Base-by-base conservation (phyloP, 352 stramenopile genomes). In the Pythium diclinum region DNA sequence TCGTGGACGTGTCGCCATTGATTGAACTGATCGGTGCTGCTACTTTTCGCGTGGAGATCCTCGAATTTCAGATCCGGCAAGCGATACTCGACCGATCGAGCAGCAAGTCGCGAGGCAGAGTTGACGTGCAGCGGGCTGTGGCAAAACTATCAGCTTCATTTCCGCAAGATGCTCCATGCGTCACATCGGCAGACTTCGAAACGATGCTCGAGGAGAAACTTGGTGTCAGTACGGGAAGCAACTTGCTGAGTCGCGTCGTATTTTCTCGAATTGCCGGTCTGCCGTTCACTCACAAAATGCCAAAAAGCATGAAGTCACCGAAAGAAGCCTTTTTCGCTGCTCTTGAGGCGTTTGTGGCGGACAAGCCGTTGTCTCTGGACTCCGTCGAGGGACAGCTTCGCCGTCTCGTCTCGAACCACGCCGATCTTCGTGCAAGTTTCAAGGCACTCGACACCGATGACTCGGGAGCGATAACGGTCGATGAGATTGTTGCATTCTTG, bases 41-140 rank as follows among this genome's bases (percentile, higher is more conserved):
- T n/a, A 70, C 63, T 3, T 86, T 86, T 58, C 69, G 65, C 13
- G 55, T 80, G 21, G 77, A 86, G 59, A 62, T 83, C 33, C 70
- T 77, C 48, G 77, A 86, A 59, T 79, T 79, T 56, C 73, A 86
- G 58, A 53, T 86, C 14, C 77, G 77, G 5, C 57, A 71, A 8
- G 70, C 71, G 0, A 51, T 83, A 25, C 23, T 69, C 0, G 55
- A 72, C 13, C 58, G 65, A 4, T 38, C 63, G 7, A 65, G 40
- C 5, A 54, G 33, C 10, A 79, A 78, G 40, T 42, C 38, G 3
- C 67, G 71, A 19, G 65, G 53, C 3, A 74, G 71, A 32, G 9
- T 72, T 1, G 73, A 85, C 49, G 33, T 79, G 0, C 74, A 81
- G 53, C 67, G 73, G 8, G 51, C 51, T 17, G 23, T 81, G 0